Base-by-base conservation (phyloP, 2,329 filamentous ascomycete species). In the Hysterium pulicare region DNA sequence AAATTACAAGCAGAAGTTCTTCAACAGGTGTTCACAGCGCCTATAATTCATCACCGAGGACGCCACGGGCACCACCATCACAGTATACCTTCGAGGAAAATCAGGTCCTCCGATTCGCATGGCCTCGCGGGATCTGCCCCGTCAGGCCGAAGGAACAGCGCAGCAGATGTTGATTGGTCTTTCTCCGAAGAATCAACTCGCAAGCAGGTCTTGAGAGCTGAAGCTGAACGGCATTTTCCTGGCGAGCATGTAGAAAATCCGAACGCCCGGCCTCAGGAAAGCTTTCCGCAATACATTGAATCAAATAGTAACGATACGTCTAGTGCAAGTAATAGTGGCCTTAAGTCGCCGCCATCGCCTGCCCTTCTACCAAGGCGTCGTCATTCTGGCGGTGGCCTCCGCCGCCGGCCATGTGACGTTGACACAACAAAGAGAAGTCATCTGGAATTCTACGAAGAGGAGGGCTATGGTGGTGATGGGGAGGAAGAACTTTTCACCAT, bases 361-460 rank as follows among this genome's bases (percentile, higher is more conserved):
- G 49, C 48, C 5, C 49, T 46, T 23, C 19, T 57, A 7, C 68
- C 68, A 41, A 67, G 77, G 61, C 80, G 90, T 46, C 83, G 91
- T 19, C 93, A 94, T 65, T 96, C 90, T 5, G 90, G 90, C 37
- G 88, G 88, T 50, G 90, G 89, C 4, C 76, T 96, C 20, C 82
- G 87, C 45, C 84, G 86, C 57, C 85, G 87, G 19, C 66, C 70
- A 7, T 73, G 79, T 42, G 86, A 89, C 49, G 84, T 95, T 5
- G 74, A 78, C 35, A 78, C 77, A 10, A 67, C 59, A 19, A 75
- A 79, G 8, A 76, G 85, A 40, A 86, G 88, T n/a, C 79, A 87
- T 49, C 74, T 96, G n/a, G 84, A 95, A 62, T 95, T 90, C 54
- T 87, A 94, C 56, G 90, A 95, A 58, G 88, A 95, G 54, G 88